phyloP scores from a whole-genome alignment of 2,329 filamentous ascomycete species.

The Beauveria bassiana region DNA sequence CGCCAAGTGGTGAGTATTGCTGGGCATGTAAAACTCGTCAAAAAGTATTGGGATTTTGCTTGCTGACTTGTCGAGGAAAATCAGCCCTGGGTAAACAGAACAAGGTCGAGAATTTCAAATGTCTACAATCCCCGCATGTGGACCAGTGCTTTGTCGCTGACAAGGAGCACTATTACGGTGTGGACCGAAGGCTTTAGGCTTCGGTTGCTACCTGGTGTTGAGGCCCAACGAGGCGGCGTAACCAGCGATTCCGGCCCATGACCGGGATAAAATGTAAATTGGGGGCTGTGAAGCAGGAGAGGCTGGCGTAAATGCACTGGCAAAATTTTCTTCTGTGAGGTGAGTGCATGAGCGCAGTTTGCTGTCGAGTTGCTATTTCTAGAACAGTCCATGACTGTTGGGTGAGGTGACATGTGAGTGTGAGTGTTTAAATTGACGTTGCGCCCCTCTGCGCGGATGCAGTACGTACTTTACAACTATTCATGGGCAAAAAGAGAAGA shows the following conservation, averaged over 20 bases:
- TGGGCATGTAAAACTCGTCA: neutral
- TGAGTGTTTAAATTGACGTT: neutral
- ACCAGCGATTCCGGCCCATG: neutral
- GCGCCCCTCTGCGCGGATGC: neutral
- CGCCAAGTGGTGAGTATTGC: neutral
- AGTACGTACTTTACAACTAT: neutral
- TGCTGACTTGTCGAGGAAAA: too few species aligned
- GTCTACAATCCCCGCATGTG: neutral
- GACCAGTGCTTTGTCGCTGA: neutral
- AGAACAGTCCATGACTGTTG: neutral
- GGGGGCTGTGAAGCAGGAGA: neutral
- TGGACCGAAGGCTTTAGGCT: neutral
- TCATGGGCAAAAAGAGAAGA: neutral
- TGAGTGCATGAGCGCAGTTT: neutral
- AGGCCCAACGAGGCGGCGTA: constrained; percentile 8
- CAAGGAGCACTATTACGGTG: neutral
- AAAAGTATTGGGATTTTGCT: neutral
- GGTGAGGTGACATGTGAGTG: neutral
- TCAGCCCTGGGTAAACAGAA: too few species aligned
- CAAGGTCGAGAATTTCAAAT: too few species aligned
- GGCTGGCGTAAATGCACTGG: neutral
- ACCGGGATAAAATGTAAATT: neutral
- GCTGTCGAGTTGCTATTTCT: neutral
- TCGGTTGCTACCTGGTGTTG: constrained; percentile 3
- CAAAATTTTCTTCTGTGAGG: neutral